Conservation (phyloP, 2,329 filamentous ascomycete species). For the Ambrosiella cleistominuta region DNA sequence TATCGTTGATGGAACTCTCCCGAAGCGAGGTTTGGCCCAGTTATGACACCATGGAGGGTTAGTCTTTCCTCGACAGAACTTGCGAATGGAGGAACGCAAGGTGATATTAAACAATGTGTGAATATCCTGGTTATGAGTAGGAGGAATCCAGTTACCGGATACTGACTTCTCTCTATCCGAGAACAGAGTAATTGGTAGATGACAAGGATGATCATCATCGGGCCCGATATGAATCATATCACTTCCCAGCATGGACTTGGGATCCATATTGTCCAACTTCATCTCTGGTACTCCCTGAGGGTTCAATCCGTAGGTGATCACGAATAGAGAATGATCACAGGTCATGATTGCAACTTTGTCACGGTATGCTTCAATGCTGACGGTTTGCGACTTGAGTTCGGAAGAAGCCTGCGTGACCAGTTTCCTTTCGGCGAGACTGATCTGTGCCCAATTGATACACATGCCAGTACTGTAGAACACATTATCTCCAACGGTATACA, state of each 20-base stretch:
- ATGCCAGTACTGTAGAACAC: constrained; percentile 38
- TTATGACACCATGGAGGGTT: constrained; percentile 33
- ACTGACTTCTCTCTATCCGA: constrained; percentile 31
- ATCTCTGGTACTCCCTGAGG: not conserved
- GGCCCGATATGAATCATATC: constrained; percentile 31
- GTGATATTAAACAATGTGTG: constrained; percentile 36
- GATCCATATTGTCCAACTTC: constrained; percentile 2
- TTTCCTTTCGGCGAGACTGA: constrained; percentile 33
- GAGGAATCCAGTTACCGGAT: constrained; percentile 33
- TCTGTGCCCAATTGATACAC: constrained; percentile 36
- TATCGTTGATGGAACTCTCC: constrained; percentile 24
- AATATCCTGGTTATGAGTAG: constrained; percentile 25
- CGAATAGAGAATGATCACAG: constrained; percentile 34
- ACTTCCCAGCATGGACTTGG: constrained; percentile 1
- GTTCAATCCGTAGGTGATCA: constrained; percentile 17
- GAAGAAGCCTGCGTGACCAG: constrained; percentile 30
- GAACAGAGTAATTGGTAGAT: constrained; percentile 27
- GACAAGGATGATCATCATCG: constrained; percentile 16
- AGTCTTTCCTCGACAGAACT: constrained; percentile 34
- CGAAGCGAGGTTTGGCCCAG: constrained; percentile 23
- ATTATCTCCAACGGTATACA: constrained; percentile 35
- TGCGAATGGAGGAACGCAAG: constrained; percentile 38
- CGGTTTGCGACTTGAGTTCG: constrained; percentile 35
- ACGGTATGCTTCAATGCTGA: constrained; percentile 29
- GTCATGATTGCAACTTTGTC: constrained; percentile 35